Conservation (phyloP, 1,284 basidiomycete species). For the Cronartium quercuum region DNA sequence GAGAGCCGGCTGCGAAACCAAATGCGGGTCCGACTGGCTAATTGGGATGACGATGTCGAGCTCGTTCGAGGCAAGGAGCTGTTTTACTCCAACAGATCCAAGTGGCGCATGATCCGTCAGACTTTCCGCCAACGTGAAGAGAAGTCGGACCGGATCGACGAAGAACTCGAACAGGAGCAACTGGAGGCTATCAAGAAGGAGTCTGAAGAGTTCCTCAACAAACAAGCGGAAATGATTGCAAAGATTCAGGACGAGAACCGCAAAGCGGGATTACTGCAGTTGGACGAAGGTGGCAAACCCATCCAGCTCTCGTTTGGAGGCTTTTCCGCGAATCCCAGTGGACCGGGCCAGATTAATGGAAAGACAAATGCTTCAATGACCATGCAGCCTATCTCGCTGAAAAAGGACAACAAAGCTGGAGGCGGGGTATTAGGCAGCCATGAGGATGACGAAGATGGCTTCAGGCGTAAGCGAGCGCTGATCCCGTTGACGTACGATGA, state of each 20-base stretch:
- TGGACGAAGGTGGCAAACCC: slow-evolving; percentile 40
- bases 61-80: slow-evolving; percentile 41
- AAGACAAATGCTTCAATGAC: slow-evolving; percentile 35
- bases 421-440: slow-evolving; percentile 42
- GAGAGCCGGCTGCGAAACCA: slow-evolving; percentile 39
- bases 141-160: slow-evolving; percentile 46
- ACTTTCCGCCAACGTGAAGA: slow-evolving; percentile 44
- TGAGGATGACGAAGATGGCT: slow-evolving; percentile 46
- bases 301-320: slow-evolving; percentile 40
- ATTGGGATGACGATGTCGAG: slow-evolving; percentile 43
- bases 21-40: slow-evolving; percentile 39
- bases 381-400: slow-evolving; percentile 41
- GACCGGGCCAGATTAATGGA: slow-evolving; percentile 3
- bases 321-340: slow-evolving; percentile 5
- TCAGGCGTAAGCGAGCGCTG: slow-evolving; percentile 45
- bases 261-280: slow-evolving; percentile 33
- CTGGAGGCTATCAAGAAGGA: slow-evolving; percentile 45
- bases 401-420: slow-evolving; percentile 37
- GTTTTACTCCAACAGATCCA: slow-evolving; percentile 42
- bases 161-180: slow-evolving; percentile 44
- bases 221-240: slow-evolving; percentile 46
- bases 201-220: slow-evolving; percentile 46
- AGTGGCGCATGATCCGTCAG: slow-evolving; percentile 46
- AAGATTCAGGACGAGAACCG: slow-evolving; percentile 38
- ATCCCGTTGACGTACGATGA: slow-evolving; percentile 48